Evolutionary conservation across 2,329 filamentous ascomycete species (phyloP).

Genomic region (Golovinomyces cichoracearum): DNA sequence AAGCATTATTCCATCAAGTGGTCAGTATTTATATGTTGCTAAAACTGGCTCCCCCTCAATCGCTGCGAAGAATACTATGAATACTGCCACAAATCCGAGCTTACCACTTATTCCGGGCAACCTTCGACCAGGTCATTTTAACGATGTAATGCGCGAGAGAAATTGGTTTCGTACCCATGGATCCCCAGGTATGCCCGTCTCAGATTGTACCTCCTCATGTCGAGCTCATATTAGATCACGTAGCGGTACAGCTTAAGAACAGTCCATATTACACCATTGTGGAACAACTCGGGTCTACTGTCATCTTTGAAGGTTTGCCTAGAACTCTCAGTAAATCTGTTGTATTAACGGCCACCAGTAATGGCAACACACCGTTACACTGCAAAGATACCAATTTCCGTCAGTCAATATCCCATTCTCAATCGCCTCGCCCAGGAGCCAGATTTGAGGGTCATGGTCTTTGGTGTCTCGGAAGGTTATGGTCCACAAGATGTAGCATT

Average conservation of each 20-base stretch:
- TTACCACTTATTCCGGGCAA: not conserved
- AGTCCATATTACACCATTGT: slow-evolving; percentile 67
- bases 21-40: not conserved
- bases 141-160: not conserved
- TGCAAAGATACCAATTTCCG: slow-evolving; percentile 29
- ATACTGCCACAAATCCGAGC: not conserved
- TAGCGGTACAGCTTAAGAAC: slow-evolving; percentile 32
- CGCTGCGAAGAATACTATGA: not conserved
- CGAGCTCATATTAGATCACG: not conserved
- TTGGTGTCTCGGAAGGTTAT: slow-evolving; percentile 42
- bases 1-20: not conserved
- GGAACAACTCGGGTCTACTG: slow-evolving; percentile 34
- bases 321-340: not conserved
- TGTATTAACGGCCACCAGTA: slow-evolving; percentile 7
- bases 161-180: not conserved
- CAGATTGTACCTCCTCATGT: not conserved
- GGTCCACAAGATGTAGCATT: slow-evolving; percentile 58
- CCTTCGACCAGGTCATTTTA: not conserved
- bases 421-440: slow-evolving; percentile 8
- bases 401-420: slow-evolving; percentile 21
- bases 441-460: slow-evolving; percentile 46
- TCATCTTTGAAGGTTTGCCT: slow-evolving; percentile 45
- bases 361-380: slow-evolving; percentile 18
- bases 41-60: too few relatives aligned
- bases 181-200: not conserved